Evolutionary conservation across 768 basidiomycete species (phyloP), one percentile per base, ranked within the genome.

Genomic region (Mycena venus): DNA sequence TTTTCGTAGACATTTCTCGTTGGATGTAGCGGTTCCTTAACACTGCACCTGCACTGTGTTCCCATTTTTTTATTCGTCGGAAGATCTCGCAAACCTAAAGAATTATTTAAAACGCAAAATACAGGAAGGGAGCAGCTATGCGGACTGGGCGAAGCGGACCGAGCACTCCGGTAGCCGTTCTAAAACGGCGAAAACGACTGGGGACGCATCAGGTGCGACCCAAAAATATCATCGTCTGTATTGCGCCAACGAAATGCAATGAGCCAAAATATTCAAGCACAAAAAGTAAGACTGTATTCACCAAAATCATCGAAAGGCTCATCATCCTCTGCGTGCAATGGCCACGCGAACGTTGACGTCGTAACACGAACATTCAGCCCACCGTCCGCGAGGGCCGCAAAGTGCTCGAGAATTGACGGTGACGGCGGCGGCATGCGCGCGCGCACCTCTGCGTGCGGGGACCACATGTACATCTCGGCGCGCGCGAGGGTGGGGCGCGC

Each of bases 161-260:
- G n/a, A n/a, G n/a, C n/a, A n/a, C n/a, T n/a, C n/a, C n/a, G n/a
- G n/a, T n/a, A n/a, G n/a, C n/a, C n/a, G n/a, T n/a, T n/a, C n/a
- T n/a, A 55, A 86, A 59, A 59, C 15, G 58, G 58, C 58, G 58
- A 36, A 38, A 59, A 59, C 7, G 2, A 19, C 12, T 59, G 38
- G 12, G 58, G 58, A 5, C 19, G 58, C 10, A 11, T 17, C 38
- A 1, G 1, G 7, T 12, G 58, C 7, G 58, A 59, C 19, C 55
- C 55, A 38, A 59, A 59, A 17, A 59, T n/a, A 23, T 59, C 34
- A 9, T 7, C 2, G 32, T 59, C 58, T 59, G 17, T 4, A 19
- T 56, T n/a, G n/a, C n/a, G n/a, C n/a, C n/a, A n/a, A n/a, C n/a
- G n/a, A n/a, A n/a, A n/a, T n/a, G n/a, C n/a, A n/a, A n/a, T n/a